Conservation (phyloP, 352 stramenopile genomes). For the Lagenidium giganteum region DNA sequence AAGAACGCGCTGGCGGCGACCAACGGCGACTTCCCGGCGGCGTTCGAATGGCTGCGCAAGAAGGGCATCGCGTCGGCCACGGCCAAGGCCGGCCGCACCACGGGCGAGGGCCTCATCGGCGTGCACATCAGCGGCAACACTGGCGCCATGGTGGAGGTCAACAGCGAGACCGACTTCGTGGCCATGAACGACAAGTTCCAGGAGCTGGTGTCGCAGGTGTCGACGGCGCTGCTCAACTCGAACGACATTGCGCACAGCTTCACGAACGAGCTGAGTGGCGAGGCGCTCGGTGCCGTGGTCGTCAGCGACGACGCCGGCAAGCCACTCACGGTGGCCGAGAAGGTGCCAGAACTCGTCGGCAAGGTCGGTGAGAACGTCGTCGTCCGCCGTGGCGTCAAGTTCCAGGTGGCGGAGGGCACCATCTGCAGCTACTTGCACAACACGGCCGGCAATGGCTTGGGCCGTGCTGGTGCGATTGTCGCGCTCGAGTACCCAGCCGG, state of each 20-base stretch:
- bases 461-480: conserved; percentile 87
- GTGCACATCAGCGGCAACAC: conserved; percentile 71
- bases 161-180: conserved; percentile 95
- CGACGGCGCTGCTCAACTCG: conserved; percentile 31
- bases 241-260: conserved; percentile 17
- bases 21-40: conserved; percentile 72
- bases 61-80: conserved; percentile 81
- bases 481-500: conserved; percentile 73
- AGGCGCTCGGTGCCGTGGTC: conserved; percentile 35
- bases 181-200: conserved; percentile 91
- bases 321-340: conserved; percentile 64
- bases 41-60: conserved; percentile 88
- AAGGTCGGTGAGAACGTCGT: conserved; percentile 88
- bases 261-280: conserved; percentile 25
- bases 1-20: conserved; percentile 83
- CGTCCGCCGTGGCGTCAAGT: conserved; percentile 62
- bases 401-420: conserved; percentile 55
- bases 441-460: conserved; percentile 47
- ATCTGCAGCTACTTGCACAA: conserved; percentile 87
- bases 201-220: conserved; percentile 52
- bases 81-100: conserved; percentile 71
- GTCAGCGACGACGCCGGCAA: conserved; percentile 52
- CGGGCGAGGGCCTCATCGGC: conserved; percentile 70
- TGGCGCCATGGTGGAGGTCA: conserved; percentile 90
- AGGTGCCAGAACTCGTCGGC: conserved; percentile 76